Conservation (phyloP, 1,139 yeast species). For the Geotrichum bryndzae region DNA sequence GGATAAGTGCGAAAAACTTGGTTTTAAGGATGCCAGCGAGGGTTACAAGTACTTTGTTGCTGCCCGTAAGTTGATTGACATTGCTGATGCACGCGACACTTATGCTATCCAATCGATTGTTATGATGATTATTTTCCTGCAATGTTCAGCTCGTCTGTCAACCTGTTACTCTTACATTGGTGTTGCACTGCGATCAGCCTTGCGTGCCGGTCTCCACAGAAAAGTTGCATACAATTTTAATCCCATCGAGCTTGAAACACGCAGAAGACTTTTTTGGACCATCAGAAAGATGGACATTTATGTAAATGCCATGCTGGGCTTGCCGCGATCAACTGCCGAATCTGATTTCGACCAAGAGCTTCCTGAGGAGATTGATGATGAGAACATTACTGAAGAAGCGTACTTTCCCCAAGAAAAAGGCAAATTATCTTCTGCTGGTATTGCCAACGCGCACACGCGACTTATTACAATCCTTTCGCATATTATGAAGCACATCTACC, state of each 20-base stretch:
- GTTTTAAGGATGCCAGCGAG: conserved; percentile 47
- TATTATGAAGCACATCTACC: conserved; percentile 52
- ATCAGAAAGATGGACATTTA: conserved; percentile 89
- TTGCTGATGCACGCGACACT: conserved; percentile 55
- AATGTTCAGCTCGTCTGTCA: conserved; percentile 83
- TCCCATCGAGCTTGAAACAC: conserved; percentile 78
- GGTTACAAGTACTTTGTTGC: conserved; percentile 80
- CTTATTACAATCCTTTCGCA: conserved; percentile 55
- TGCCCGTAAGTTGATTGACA: conserved; percentile 70
- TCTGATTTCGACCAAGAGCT: conserved; percentile 86
- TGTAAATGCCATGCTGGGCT: conserved; percentile 80
- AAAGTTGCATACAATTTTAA: conserved; percentile 60
- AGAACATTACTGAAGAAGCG: conserved; percentile 64
- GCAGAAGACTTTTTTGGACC: conserved; percentile 83
- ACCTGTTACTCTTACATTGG: conserved; percentile 91
- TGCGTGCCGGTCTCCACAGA: conserved; percentile 83
- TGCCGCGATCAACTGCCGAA: conserved; percentile 61
- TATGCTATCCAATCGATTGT: conserved; percentile 67
- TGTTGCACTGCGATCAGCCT: conserved; percentile 80
- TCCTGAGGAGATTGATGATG: conserved; percentile 83
- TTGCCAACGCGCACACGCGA: conserved; percentile 82
- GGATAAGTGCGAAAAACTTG: conserved; percentile 36
- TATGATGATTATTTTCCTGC: conserved; percentile 64
- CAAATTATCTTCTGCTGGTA: conserved; percentile 63
- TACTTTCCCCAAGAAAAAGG: conserved; percentile 36